Evolutionary conservation across 352 stramenopile species (phyloP).

Genomic region (Pythium myriotylum): DNA sequence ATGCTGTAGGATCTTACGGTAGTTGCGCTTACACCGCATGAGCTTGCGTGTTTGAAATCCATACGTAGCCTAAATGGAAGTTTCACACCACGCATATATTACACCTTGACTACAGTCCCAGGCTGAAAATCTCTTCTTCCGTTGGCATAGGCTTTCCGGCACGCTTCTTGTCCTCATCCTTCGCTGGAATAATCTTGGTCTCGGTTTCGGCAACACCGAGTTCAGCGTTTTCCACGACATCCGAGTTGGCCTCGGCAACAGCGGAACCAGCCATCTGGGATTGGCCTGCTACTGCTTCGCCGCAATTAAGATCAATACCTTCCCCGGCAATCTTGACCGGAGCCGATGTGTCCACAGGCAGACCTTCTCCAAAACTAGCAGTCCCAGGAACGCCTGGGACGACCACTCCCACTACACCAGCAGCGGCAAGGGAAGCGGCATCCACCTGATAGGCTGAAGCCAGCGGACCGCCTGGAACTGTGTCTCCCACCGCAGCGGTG

Average conservation of each 20-base stretch:
- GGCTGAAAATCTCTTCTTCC: conserved; percentile 83
- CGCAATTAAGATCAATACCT: conserved; percentile 26
- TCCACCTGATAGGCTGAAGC: conserved; percentile 34
- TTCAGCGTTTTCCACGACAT: neutral
- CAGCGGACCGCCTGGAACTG: conserved; percentile 29
- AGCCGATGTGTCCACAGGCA: neutral
- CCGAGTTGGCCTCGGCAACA: neutral
- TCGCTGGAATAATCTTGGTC: conserved; percentile 5
- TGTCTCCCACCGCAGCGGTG: conserved; percentile 31
- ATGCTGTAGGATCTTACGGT: neutral
- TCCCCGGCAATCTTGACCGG: conserved; percentile 6
- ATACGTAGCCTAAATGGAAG: neutral
- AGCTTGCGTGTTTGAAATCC: neutral
- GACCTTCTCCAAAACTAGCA: conserved; percentile 8
- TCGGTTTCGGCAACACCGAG: conserved; percentile 1
- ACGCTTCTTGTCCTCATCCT: conserved; percentile 10
- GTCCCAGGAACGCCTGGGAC: conserved; percentile 1
- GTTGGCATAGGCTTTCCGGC: conserved; percentile 20
- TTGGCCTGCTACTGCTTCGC: conserved; percentile 21
- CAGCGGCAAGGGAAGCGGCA: neutral
- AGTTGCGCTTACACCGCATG: neutral
- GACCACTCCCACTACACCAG: conserved; percentile 1
- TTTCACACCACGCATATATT: neutral
- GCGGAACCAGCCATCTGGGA: conserved; percentile 5
- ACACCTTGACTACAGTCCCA: conserved; percentile 50